phyloP scores from a whole-genome alignment of 768 basidiomycete genomes.

The Mycena epipterygia region DNA sequence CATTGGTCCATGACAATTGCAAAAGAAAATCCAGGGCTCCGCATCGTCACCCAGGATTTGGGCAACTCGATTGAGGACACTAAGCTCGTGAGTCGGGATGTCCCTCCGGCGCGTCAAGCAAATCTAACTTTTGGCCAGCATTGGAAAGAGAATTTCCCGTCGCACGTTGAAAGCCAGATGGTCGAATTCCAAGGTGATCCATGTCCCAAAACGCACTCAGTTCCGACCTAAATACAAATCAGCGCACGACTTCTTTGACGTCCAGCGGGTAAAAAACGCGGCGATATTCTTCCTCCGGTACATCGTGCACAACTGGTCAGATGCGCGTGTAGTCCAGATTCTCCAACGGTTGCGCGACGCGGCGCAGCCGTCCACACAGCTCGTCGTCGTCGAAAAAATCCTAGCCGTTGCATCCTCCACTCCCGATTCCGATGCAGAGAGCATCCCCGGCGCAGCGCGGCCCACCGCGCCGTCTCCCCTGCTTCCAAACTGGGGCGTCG shows the following conservation, averaged over 20 bases:
- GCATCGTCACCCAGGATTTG: no score
- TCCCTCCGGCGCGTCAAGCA: no score
- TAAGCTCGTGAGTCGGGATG: no score
- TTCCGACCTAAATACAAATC: background rate
- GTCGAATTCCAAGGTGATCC: conserved; percentile 22
- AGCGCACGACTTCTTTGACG: conserved; percentile 5
- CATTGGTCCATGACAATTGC: conserved; percentile 39
- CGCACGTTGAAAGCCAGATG: background rate
- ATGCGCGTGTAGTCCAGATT: background rate
- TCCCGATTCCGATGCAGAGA: background rate
- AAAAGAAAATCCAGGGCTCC: no score
- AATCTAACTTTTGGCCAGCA: no score
- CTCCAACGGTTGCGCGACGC: background rate
- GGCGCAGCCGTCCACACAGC: background rate
- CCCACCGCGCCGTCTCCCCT: background rate
- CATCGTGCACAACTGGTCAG: conserved; percentile 14
- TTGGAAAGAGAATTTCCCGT: background rate
- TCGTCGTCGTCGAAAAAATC: conserved; percentile 3
- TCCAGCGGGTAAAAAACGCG: conserved; percentile 8
- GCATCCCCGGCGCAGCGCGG: background rate
- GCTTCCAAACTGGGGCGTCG: conserved; percentile 14
- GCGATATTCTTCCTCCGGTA: background rate
- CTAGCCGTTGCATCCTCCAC: background rate
- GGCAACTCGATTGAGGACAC: no score
- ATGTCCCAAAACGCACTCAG: background rate